These are phyloP conservation scores for Camillea tinctor DNA, from an alignment of 2,329 filamentous ascomycete genomes.

Conservation along the genomic window DNA sequence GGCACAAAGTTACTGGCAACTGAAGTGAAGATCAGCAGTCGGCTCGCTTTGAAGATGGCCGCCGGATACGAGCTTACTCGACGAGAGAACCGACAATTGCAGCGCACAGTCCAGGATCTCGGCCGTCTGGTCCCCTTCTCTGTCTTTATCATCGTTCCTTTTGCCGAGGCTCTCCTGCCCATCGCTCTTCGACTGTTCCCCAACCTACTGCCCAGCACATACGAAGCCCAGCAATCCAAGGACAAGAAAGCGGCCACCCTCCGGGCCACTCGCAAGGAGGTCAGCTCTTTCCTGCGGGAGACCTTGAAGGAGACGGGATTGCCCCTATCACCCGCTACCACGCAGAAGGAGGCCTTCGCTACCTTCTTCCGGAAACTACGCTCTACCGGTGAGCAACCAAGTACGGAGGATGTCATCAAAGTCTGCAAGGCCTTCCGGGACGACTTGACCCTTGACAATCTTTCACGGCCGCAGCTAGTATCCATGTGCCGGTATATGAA, in stretches of 20 bases:
- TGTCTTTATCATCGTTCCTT: conserved; percentile 94
- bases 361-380: conserved; percentile 97
- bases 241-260: conserved; percentile 83
- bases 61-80: conserved; percentile 95
- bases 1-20: conserved; percentile 91
- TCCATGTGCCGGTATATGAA: conserved; percentile 99
- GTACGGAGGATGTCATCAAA: conserved; percentile 89
- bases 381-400: conserved; percentile 86
- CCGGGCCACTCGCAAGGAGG: conserved; percentile 85
- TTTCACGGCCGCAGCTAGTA: conserved; percentile 91
- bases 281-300: conserved; percentile 83
- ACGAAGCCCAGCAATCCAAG: conserved; percentile 86
- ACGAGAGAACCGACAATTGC: conserved; percentile 87
- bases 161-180: conserved; percentile 89
- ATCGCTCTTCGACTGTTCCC: conserved; percentile 93
- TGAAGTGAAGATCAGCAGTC: conserved; percentile 90
- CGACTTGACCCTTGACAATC: conserved; percentile 93
- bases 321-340: conserved; percentile 77
- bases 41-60: conserved; percentile 93
- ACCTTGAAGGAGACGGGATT: conserved; percentile 93
- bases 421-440: conserved; percentile 99
- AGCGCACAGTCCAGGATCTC: conserved; percentile 90
- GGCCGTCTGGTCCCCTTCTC: conserved; percentile 92
- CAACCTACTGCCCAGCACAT: conserved; percentile 95
- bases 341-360: conserved; percentile 89